Evolutionary conservation across 2,329 filamentous ascomycete species (phyloP).

Genomic region (Colletotrichum sp.): DNA sequence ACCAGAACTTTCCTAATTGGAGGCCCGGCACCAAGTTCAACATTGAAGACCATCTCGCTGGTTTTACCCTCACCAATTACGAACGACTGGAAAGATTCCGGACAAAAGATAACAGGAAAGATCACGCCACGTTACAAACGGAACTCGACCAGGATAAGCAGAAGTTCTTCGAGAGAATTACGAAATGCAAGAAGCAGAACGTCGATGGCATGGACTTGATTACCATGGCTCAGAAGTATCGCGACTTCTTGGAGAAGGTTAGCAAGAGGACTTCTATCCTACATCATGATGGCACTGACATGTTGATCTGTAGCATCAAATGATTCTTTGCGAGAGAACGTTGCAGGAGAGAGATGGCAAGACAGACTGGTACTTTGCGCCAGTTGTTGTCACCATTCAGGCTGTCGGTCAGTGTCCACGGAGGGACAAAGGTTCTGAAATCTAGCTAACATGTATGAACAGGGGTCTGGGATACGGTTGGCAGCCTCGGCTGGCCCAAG

Average conservation of each 20-base stretch:
- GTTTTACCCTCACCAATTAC: conserved; percentile 2
- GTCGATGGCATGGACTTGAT: background rate
- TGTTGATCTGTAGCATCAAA: background rate
- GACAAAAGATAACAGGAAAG: background rate
- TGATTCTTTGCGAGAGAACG: background rate
- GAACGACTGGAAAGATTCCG: background rate
- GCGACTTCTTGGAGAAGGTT: conserved; percentile 4
- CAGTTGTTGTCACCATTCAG: background rate
- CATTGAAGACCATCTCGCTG: background rate
- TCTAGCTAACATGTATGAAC: background rate
- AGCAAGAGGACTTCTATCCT: background rate
- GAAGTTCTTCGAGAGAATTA: background rate
- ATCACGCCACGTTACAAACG: background rate
- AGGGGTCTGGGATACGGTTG: conserved; percentile 59
- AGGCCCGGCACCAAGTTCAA: background rate
- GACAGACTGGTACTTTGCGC: background rate
- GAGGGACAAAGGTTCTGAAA: too few species aligned
- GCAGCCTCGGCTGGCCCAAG: conserved; percentile 39
- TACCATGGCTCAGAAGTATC: background rate
- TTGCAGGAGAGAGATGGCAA: background rate
- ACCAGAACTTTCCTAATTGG: conserved; percentile 20
- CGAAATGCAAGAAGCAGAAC: background rate
- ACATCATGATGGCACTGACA: background rate
- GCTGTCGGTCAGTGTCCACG: background rate
- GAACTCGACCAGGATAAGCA: background rate